Percentiles rank a stretch among this genome's conserved stretches.
Evolutionary conservation across 2,329 filamentous ascomycete genomes (phyloP).

Genomic region (Colletotrichum limetticola): DNA sequence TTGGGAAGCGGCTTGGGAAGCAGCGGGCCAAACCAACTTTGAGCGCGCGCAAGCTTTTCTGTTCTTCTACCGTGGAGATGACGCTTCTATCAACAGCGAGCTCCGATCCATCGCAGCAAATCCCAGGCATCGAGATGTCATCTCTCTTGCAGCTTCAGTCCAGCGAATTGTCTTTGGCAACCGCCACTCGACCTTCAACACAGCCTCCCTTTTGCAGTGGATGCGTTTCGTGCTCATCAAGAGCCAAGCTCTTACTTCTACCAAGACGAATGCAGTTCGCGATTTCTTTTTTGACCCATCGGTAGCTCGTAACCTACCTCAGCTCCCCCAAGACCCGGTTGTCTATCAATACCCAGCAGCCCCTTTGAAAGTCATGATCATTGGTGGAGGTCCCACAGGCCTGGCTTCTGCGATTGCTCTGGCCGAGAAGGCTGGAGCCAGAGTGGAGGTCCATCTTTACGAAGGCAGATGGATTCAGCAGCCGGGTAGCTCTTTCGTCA

Average conservation of each 20-base stretch:
- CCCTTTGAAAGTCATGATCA: constrained; percentile 38
- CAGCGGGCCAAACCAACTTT: constrained; percentile 37
- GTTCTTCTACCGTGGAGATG: constrained; percentile 41
- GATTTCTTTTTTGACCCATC: constrained; percentile 50
- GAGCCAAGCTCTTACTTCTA: constrained; percentile 38
- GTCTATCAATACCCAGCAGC: constrained; percentile 42
- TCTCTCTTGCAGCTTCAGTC: constrained; percentile 41
- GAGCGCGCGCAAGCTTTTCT: constrained; percentile 46
- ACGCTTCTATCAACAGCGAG: constrained; percentile 37
- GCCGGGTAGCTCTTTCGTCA: constrained; percentile 34
- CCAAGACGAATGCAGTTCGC: constrained; percentile 39
- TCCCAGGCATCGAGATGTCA: constrained; percentile 38
- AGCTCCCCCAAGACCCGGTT: constrained; percentile 38
- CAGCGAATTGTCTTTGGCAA: constrained; percentile 41
- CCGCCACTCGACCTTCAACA: constrained; percentile 42
- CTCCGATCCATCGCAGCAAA: constrained; percentile 44
- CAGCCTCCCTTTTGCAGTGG: constrained; percentile 44
- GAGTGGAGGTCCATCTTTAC: constrained; percentile 47
- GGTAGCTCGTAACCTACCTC: constrained; percentile 41
- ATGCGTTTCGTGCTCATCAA: constrained; percentile 48
- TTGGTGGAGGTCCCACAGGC: constrained; percentile 38
- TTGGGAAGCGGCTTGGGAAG: constrained; percentile 20
- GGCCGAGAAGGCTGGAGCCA: constrained; percentile 45
- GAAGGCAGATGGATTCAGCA: constrained; percentile 45
- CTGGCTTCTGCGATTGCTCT: constrained; percentile 45